Base-by-base conservation (phyloP, 1,139 yeast species). In the Yamadazyma atmosphaerica region DNA sequence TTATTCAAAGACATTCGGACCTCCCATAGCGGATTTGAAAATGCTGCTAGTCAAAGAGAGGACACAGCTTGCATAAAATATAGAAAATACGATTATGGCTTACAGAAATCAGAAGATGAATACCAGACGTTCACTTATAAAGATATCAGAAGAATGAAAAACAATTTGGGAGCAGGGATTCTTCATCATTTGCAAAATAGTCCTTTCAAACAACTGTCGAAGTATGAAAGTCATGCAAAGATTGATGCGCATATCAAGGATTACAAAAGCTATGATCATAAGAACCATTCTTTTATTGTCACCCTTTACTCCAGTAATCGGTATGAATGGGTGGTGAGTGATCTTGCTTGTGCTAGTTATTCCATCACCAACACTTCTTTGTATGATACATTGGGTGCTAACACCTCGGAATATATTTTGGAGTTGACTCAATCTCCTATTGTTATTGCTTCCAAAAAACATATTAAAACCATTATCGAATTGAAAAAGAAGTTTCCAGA, bases 331-430 rank as follows among this genome's bases (percentile, higher is more conserved):
- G 43, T 61, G 2, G 46, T 68, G 35, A 48, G 68, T 13, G 74
- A 69, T 47, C 47, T 68, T 41, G 68, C 68, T 6, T 66, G 72
- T 41, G 46, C 61, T 3, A 55, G 68, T 16, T 65, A 51, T 46
- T 57, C 70, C 5, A 56, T 69, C 36, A 61, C 72, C 32, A 60
- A 55, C 40, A 66, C 73, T 14, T 65, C 72, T 1, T 56, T 68
- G 36, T 69, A 69, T 42, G 74, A 68, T 41, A 68, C 69, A 29
- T 61, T 68, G 46, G 74, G 74, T 2, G 56, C 56, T 1, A 58
- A 55, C 11, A 58, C 69, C 16, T 63, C 72, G 4, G 53, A 52
- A 42, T 64, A 55, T 45, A 67, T 69, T 34, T 56, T 68, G 43
- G 56, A 56, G 31, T 47, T 54, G 31, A 67, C 73, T 23, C 50